A percentile compares a stretch with the other conserved stretches of the same genome.
phyloP scores from a whole-genome alignment of 2,329 filamentous ascomycete species.

The Clarireedia paspali region DNA sequence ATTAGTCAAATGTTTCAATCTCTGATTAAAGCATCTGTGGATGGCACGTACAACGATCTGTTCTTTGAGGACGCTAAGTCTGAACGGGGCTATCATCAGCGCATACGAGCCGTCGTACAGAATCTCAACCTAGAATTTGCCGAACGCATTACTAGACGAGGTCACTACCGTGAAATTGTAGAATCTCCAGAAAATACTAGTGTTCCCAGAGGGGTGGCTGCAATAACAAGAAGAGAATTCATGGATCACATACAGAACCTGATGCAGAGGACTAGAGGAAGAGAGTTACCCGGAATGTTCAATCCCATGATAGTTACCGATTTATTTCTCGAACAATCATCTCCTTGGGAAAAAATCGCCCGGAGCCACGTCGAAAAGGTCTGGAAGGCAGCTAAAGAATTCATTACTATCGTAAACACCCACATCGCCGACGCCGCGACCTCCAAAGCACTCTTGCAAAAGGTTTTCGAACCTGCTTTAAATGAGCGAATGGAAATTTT shows the following conservation, averaged over 20 bases:
- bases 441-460: conserved; percentile 29
- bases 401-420: conserved; percentile 30
- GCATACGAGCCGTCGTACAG: conserved; percentile 48
- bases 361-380: conserved; percentile 31
- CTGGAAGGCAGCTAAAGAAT: conserved; percentile 27
- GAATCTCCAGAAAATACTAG: too few relatives aligned
- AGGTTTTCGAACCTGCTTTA: conserved; percentile 36
- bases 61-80: conserved; percentile 41
- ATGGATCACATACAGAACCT: conserved; percentile 34
- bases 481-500: conserved; percentile 30
- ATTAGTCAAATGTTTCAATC: conserved; percentile 38
- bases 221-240: conserved; percentile 31
- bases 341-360: conserved; percentile 42
- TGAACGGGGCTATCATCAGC: conserved; percentile 31
- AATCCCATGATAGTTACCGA: conserved; percentile 51
- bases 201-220: not conserved
- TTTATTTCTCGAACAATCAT: conserved; percentile 51
- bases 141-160: conserved; percentile 33
- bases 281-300: conserved; percentile 54
- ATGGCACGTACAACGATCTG: conserved; percentile 42
- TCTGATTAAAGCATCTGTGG: conserved; percentile 38
- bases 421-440: conserved; percentile 35
- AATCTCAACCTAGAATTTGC: conserved; percentile 42
- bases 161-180: conserved; percentile 34
- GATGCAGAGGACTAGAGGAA: conserved; percentile 37